Evolutionary conservation across 148 eudicot genomes (phyloP).

Genomic region (Fallopia convolvulus): DNA sequence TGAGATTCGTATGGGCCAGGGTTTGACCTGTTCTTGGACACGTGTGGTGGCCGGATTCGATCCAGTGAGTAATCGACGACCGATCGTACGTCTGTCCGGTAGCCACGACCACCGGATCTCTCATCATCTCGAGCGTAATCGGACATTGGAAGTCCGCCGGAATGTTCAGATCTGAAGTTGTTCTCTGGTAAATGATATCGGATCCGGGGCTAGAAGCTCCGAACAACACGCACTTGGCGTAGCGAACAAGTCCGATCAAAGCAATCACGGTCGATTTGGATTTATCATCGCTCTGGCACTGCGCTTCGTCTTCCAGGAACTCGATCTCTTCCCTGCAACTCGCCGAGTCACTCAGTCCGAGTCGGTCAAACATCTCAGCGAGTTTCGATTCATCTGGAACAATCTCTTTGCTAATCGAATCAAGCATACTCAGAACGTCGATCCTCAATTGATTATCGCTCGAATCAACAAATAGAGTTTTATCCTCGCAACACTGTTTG

Average conservation of each 20-base stretch:
- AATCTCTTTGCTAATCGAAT: slow-evolving; percentile 46
- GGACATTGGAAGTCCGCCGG: slow-evolving; percentile 87
- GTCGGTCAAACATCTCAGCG: slow-evolving; percentile 30
- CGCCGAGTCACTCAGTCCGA: slow-evolving; percentile 55
- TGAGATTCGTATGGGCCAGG: slow-evolving; percentile 43
- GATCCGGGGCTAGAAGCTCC: slow-evolving; percentile 35
- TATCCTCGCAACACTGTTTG: slow-evolving; percentile 45
- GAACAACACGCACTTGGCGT: slow-evolving; percentile 72
- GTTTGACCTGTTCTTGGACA: slow-evolving; percentile 68
- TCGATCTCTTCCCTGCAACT: slow-evolving; percentile 69
- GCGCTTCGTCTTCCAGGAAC: slow-evolving; percentile 68
- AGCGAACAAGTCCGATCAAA: slow-evolving; percentile 70
- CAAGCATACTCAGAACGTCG: slow-evolving; percentile 44
- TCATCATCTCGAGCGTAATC: slow-evolving; percentile 71
- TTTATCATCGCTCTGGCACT: slow-evolving; percentile 57
- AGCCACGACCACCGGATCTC: slow-evolving; percentile 78
- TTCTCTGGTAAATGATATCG: slow-evolving; percentile 22
- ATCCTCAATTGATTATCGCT: slow-evolving; percentile 27
- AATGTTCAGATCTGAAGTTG: slow-evolving; percentile 36
- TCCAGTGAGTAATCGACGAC: slow-evolving; percentile 66
- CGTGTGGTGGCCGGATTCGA: slow-evolving; percentile 43
- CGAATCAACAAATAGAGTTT: slow-evolving; percentile 25
- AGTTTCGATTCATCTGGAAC: slow-evolving; percentile 55
- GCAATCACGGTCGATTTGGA: slow-evolving; percentile 49
- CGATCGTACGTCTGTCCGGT: slow-evolving; percentile 92